Evolutionary conservation across 2,329 filamentous ascomycete species (phyloP).

Genomic region (Allantophomopsis cytisporea): DNA sequence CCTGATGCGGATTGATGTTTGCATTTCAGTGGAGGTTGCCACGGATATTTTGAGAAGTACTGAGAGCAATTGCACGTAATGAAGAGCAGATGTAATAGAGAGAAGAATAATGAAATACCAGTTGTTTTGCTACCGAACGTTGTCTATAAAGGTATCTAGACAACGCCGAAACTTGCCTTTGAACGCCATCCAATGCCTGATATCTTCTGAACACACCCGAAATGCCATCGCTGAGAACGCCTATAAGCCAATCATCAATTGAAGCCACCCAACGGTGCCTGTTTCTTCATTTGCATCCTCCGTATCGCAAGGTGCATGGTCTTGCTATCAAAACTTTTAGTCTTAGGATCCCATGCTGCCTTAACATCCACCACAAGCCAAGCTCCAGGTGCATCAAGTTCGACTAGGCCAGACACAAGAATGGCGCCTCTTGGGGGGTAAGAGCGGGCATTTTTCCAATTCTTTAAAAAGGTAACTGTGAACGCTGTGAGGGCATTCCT

Average conservation of each 20-base stretch:
- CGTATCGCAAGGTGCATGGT: conserved; percentile 25
- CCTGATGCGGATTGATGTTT: no score
- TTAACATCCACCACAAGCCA: conserved; percentile 35
- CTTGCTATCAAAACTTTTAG: conserved; percentile 20
- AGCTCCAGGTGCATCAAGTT: conserved; percentile 31
- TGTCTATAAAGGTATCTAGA: no score
- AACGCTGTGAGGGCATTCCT: conserved; percentile 13
- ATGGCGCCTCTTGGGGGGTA: conserved; percentile 36
- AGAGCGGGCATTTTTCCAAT: conserved; percentile 29
- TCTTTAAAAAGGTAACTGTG: conserved; percentile 18
- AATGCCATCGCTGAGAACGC: conserved; percentile 1
- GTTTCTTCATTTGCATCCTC: conserved; percentile 28
- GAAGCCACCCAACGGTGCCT: conserved; percentile 11
- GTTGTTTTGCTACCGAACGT: no score
- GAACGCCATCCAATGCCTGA: no score
- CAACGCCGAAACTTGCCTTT: no score
- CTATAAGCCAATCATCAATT: background rate
- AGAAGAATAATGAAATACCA: no score
- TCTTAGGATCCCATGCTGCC: conserved; percentile 42
- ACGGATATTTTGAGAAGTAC: no score
- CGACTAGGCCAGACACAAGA: conserved; percentile 37
- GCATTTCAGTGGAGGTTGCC: no score
- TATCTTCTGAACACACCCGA: background rate
- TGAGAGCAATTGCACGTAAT: no score
- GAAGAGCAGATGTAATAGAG: no score